Base-by-base conservation (phyloP, 371 early-diverging fungal species). In the Actinomortierella ambigua region DNA sequence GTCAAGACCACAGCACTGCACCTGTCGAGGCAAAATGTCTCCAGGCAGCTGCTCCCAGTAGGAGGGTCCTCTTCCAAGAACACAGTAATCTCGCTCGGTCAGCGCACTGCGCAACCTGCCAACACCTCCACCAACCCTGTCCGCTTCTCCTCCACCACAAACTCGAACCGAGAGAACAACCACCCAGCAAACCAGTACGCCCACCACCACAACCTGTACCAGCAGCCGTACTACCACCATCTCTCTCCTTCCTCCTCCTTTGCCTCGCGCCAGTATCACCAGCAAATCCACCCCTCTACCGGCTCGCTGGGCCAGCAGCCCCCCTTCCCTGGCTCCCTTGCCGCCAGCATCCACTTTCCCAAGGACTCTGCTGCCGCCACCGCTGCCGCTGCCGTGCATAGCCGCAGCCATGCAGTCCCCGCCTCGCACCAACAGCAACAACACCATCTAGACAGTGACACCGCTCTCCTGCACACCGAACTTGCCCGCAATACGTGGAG, bases 21-120 rank as follows among this genome's bases (percentile, higher is more conserved):
- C 49, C 41, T 73, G 53, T 60, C 75, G 48, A 66, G 75, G 40
- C 75, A 73, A 55, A 55, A 53, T 57, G 75, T 73, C 24, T 73
- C 75, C 14, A 59, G 59, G 42, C 75, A 73, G 67, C 50, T 73
- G 46, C 27, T 73, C 47, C 75, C 75, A 2, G 53, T 69, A 26
- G 34, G 34, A 34, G 34, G 34, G 34, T 54, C 65, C 40, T 66
- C 56, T 43, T 57, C 75, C 6, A 73, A 73, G 53, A 66, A 61
- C 61, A 34, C 63, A 34, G 75, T 67, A 60, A 55, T 73, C 54
- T 63, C 53, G 13, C 50, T 73, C 54, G 59, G 67, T 6, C 75
- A 73, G 49, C 63, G 75, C 43, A 63, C 75, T n/a, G 63, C 67
- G 15, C 57, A 67, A 24, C 61, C 51, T 23, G 55, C 28, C 39